Base-by-base conservation (phyloP, 345 rosid genomes). In the Salix koriyanagi region DNA sequence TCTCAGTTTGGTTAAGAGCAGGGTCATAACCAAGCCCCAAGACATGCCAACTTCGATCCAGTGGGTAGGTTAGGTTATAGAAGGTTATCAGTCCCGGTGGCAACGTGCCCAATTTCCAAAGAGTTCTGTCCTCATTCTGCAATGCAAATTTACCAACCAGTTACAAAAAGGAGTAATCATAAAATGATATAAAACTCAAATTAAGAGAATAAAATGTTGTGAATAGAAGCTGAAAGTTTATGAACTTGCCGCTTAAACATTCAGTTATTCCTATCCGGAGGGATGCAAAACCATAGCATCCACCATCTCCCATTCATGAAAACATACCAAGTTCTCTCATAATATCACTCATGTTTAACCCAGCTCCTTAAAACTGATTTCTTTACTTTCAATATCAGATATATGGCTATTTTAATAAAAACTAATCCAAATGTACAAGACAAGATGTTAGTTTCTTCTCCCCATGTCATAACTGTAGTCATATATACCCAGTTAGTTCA, bases 11-110 rank as follows among this genome's bases (percentile, higher is more conserved):
- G 90, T 96, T 96, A 9, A 96, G 97, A 54, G 98, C 98, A 15
- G 98, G 99, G 75, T 96, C 98, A 62, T 92, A 93, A n/a, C 99
- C 98, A 14, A 96, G 97, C 73, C 99, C 99, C 85, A 96, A 78
- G 25, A 87, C 95, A 69, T 96, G 98, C 98, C 99, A 96, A 70
- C 87, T 79, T 61, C 95, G 82, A 52, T 96, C 94, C 76, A 96
- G 82, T 4, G 99, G 93, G 69, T 77, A 88, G 32, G 95, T 96
- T 72, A 96, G 85, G 83, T 93, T 96, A 81, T 96, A 96, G 83
- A 96, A 96, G 21, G 99, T 93, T 79, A 96, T 93, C 82, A 96
- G 79, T 74, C 98, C 99, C 0, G 99, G 99, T 3, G 99, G 99
- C 87, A 96, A 80, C 6, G 98, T 88, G 10, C 99, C 99, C 50